Base-by-base conservation (phyloP, 139 green algal species). In the Tetradesmus obliquus region DNA sequence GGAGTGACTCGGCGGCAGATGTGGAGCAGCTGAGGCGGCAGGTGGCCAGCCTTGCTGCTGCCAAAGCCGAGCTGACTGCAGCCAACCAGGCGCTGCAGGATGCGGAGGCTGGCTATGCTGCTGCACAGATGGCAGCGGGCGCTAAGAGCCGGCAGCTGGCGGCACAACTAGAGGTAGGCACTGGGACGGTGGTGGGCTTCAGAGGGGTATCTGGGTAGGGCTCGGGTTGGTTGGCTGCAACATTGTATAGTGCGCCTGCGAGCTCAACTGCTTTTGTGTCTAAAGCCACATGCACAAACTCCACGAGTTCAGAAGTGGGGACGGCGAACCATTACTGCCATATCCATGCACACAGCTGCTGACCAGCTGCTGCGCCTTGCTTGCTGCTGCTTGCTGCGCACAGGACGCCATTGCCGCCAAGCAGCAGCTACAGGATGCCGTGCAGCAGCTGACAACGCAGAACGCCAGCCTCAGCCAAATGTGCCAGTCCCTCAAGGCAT, bases 401-500 rank as follows among this genome's bases (percentile, higher is more conserved):
- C 85, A 90, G 86, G 71, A 84, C 13, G 71, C 22, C 1, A 20
- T 71, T n/a, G 51, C 86, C 24, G 9, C 71, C 71, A 90, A 90
- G 20, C 80, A 90, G 71, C 86, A 72, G 71, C 69, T 90, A 19
- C 55, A 90, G 13, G 71, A 69, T 3, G 55, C 71, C 8, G 57
- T 60, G 8, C 86, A 90, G 53, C 86, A 90, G 71, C 86, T 90
- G 53, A 60, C 62, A 19, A 53, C 86, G 2, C 86, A 90, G 71
- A 90, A 90, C 19, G 20, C 10, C 86, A 90, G 86, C 86, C 22
- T 90, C 13, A 90, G 86, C 51, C 86, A 90, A 20, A 69, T 90
- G 51, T 83, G 69, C 8, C 69, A 84, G 20, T 45, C 85, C 58
- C 84, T 88, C 58, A 79, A 88, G 71, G 84, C 84, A 20, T 87